Evolutionary conservation across 305 asterid genomes (phyloP).

Genomic region (Fraxinus sp.): DNA sequence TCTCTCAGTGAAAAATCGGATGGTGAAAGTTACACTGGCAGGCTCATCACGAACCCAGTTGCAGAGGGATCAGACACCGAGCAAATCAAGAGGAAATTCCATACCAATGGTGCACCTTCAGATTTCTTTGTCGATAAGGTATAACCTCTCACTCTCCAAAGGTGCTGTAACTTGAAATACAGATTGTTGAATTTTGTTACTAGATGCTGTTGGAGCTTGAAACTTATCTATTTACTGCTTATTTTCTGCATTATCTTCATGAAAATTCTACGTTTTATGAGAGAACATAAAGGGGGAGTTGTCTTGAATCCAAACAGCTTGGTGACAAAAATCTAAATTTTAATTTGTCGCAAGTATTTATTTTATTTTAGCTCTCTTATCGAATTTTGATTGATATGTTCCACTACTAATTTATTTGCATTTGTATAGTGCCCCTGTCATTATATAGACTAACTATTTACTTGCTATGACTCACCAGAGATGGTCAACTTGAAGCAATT

Average conservation of each 20-base stretch:
- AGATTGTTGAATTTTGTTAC: neutral
- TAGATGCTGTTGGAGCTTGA: neutral
- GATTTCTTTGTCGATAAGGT: conserved; percentile 88
- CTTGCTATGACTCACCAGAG: conserved; percentile 33
- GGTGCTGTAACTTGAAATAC: neutral
- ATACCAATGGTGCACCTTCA: conserved; percentile 58
- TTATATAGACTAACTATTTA: conserved; percentile 8
- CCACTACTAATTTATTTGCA: neutral
- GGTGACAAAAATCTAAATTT: conserved; percentile 26
- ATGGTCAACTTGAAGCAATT: conserved; percentile 66
- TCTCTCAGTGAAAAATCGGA: conserved; percentile 60
- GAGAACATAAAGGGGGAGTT: conserved; percentile 66
- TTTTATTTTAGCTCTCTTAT: neutral
- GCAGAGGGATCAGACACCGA: conserved; percentile 56
- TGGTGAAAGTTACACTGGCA: conserved; percentile 31
- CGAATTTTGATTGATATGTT: neutral
- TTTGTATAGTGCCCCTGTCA: neutral
- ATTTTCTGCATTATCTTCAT: neutral
- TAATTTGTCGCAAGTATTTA: conserved; percentile 46
- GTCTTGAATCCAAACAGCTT: conserved; percentile 36
- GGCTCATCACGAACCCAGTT: conserved; percentile 43
- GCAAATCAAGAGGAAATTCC: conserved; percentile 66
- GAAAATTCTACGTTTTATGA: conserved; percentile 50
- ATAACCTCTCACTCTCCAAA: neutral
- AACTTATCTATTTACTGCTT: neutral